Base-by-base conservation (phyloP, 257 asterid species). In the Fraxinus excelsior region DNA sequence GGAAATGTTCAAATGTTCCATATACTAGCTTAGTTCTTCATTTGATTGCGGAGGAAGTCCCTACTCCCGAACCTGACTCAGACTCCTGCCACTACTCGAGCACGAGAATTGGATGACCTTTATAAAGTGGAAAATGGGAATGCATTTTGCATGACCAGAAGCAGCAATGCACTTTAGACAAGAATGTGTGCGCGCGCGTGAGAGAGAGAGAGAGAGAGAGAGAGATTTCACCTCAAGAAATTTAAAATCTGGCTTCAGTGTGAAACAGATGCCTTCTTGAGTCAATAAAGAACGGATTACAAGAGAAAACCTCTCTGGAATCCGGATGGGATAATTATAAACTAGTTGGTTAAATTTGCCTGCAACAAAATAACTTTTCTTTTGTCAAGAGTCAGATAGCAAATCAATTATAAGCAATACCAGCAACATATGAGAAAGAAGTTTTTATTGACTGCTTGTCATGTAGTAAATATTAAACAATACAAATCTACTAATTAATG, bases 181-280 rank as follows among this genome's bases (percentile, higher is more conserved):
- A 76, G n/a, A 9, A 40, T 67, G 74, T 44, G 35, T 72, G 67
- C 49, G 35, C 49, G 35, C 0, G 23, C 0, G 40, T 6, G 42
- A 0, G 11, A 0, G 42, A 0, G 14, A 2, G 46, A 40, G 49
- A 40, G 51, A 12, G 51, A 42, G 46, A 66, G 72, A 75, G 67
- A 74, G 56, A 58, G 9, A 77, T 34, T 78, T 86, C 85, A 95
- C 99, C 99, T 95, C 99, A 51, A 95, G 97, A 90, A 95, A 95
- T 81, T 95, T 95, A 90, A 95, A 95, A 82, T 88, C 96, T 29
- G 88, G 98, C 83, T 91, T 78, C 83, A 95, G 89, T 46, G 94
- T 91, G 90, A 95, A 91, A 91, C 99, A 95, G 79, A 95, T 95
- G 80, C 99, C 99, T 90, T 95, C 99, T 89, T 95, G 99, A 85